Evolutionary conservation across 23 red algal genomes (phyloP), one percentile per base, ranked within the genome.

Genomic region (Pyropia yezoensis): DNA sequence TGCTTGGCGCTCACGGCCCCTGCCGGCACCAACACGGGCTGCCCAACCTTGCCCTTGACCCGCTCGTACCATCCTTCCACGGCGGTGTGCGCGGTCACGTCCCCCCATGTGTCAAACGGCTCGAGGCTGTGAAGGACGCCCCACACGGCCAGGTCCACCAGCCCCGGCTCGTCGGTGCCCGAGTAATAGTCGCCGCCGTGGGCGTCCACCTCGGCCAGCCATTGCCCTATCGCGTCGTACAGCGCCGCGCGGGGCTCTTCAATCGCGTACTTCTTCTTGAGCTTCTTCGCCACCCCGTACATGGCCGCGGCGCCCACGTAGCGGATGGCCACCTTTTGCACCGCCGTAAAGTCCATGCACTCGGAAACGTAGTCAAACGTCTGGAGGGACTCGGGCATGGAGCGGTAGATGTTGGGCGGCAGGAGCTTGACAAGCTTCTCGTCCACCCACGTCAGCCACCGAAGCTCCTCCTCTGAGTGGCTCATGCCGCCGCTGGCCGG

Each of bases 211-310:
- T 71, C 87, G 52, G 65, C 50, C 34, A 71, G 66, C 85, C 85
- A 98, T 19, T 73, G 57, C 25, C 64, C 56, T 13, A 89, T 67
- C 16, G 78, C 94, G 15, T 65, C 62, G 45, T 87, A 83, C 23
- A 98, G 69, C 18, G 70, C 78, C 49, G 63, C 54, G 12, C 94
- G 78, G 49, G 80, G 74, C 55, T 98, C 86, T 27, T 79, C 86
- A 75, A 98, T 98, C 27, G 75, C 27, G 70, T 98, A 91, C 70
- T 98, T 98, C 56, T 90, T 88, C 85, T 98, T 90, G 29, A 98
- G 57, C 47, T 83, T 82, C 57, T 72, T 83, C 8, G 70, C 78
- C 17, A 98, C 85, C 30, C 87, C 55, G 67, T 87, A 98, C 94
- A 98, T 98, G 15, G 83, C 82, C 1, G 72, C 71, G 33, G 86